phyloP scores from a whole-genome alignment of 495 filamentous ascomycete species.

The Podospora appendiculata region DNA sequence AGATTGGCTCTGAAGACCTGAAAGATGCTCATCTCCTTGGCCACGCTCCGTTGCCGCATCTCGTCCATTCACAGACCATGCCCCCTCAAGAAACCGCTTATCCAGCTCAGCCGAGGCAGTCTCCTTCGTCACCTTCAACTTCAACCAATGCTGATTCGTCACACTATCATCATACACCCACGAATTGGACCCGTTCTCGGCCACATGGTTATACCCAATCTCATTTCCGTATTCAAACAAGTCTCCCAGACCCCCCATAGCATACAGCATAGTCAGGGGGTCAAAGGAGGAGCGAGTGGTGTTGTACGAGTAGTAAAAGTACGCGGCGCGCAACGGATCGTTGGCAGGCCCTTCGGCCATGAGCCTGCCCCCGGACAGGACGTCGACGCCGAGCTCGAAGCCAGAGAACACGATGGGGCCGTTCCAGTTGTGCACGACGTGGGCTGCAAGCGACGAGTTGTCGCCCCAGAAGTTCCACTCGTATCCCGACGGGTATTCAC shows the following conservation, averaged over 20 bases:
- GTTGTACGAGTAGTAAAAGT: constrained; percentile 29
- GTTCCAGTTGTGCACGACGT: constrained; percentile 36
- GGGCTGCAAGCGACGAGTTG: constrained; percentile 21
- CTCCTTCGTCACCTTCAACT: constrained; percentile 13
- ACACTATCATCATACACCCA: constrained; percentile 26
- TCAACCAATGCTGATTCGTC: constrained; percentile 26
- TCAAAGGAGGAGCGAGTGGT: constrained; percentile 33
- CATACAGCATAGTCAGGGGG: constrained; percentile 36
- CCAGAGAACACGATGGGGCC: constrained; percentile 28
- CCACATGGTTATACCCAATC: constrained; percentile 24
- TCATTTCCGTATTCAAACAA: constrained; percentile 24
- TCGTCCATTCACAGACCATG: not conserved
- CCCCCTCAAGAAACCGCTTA: constrained; percentile 7
- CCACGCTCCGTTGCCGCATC: too few species aligned
- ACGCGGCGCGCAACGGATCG: constrained; percentile 35
- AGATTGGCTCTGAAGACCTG: too few species aligned
- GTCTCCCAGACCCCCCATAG: constrained; percentile 27
- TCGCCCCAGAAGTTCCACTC: constrained; percentile 37
- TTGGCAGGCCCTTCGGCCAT: constrained; percentile 17
- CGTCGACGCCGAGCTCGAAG: constrained; percentile 24
- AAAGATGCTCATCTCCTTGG: too few species aligned
- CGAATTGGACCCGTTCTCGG: constrained; percentile 21
- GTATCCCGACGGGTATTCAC: constrained; percentile 32
- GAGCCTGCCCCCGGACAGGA: constrained; percentile 28
- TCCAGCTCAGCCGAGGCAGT: constrained; percentile 17